Base-by-base conservation (phyloP, 768 basidiomycete species). In the Auriscalpium vulgare region DNA sequence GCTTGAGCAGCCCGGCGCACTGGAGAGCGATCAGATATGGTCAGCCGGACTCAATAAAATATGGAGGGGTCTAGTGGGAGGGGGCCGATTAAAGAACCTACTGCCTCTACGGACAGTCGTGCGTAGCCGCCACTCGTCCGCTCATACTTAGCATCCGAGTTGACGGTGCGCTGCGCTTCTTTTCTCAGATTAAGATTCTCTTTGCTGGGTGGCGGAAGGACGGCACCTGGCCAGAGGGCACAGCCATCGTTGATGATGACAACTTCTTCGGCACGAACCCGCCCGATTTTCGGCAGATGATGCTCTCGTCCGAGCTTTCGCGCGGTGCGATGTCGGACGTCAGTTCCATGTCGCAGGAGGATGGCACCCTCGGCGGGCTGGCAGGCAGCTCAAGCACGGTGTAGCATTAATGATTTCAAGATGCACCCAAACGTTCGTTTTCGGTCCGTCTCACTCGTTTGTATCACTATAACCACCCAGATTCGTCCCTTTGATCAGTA, bases 181-280 rank as follows among this genome's bases (percentile, higher is more conserved):
- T 51, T 36, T 47, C 61, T 21, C 68, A 91, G 88, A 78, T 89
- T 63, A 85, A 85, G 64, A 75, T 91, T 56, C 68, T 89, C 47
- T 80, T 87, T 62, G 79, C 84, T 37, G 83, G 84, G 37, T 91
- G 89, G 89, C 68, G 87, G 47, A 80, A 80, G 51, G 88, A 91
- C 50, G 75, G 81, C 50, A 88, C 85, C 47, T 91, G 89, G 89
- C 89, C 89, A 17, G 69, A 71, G 40, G 83, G 79, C 16, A 73
- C 78, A 2, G 23, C 34, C 6, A 53, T 55, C 37, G 40, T 50
- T 14, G 61, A 62, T 34, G 59, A 62, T 2, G 59, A 61, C 34
- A 47, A 56, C 36, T 62, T 62, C 11, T 62, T 62, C 54, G 59
- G 52, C 37, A 17, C 52, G 21, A 29, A 29, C 29, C 29, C 29